Conservation (phyloP, 352 stramenopile species). For the Globisporangium radiosum region DNA sequence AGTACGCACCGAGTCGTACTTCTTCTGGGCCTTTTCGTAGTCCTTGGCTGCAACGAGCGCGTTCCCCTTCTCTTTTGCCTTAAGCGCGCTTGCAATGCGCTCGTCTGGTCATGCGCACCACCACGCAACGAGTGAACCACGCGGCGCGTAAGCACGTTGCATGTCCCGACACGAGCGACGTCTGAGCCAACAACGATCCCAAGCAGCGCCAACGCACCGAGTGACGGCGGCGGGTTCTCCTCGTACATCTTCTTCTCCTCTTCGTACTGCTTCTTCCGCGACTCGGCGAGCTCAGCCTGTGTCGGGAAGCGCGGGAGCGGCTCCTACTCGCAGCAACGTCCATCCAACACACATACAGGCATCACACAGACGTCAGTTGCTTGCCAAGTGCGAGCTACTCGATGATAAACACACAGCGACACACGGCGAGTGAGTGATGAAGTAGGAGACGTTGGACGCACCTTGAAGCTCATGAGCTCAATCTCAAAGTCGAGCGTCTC, state of each 20-base stretch:
- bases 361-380: background rate
- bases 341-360: background rate
- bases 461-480: slow-evolving; percentile 71
- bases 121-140: background rate
- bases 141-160: background rate
- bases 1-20: slow-evolving; percentile 69
- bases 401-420: background rate
- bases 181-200: background rate
- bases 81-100: slow-evolving; percentile 49
- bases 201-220: slow-evolving; percentile 33
- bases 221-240: slow-evolving; percentile 72
- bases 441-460: slow-evolving; percentile 8
- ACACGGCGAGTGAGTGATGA: background rate
- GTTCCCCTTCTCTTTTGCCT: slow-evolving; percentile 82
- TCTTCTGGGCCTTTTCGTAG: slow-evolving; percentile 75
- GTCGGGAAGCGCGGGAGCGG: slow-evolving; percentile 74
- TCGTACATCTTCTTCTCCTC: slow-evolving; percentile 83
- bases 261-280: slow-evolving; percentile 72
- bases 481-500: slow-evolving; percentile 87
- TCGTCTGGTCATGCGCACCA: slow-evolving; percentile 36
- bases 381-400: background rate
- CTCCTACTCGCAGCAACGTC: slow-evolving; percentile 26
- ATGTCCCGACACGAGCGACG: background rate
- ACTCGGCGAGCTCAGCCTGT: slow-evolving; percentile 77
- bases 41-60: slow-evolving; percentile 54